phyloP scores from a whole-genome alignment of 805 yeast genomes.

The Hanseniaspora vineae region DNA sequence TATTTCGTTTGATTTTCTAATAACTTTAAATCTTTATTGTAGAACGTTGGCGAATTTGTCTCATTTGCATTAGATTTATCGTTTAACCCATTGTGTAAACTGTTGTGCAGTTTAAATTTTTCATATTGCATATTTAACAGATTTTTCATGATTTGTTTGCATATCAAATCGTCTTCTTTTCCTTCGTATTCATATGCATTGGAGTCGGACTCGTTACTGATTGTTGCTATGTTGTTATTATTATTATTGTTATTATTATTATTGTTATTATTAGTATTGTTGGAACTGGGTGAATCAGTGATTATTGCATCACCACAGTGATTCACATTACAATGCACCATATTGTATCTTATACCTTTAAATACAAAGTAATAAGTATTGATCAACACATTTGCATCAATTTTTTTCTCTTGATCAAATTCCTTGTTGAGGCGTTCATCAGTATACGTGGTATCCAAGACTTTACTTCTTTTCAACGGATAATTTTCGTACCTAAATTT shows the following conservation, averaged over 20 bases:
- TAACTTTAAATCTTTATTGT: too few relatives aligned
- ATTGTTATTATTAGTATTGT: too few relatives aligned
- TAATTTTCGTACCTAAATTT: conserved; percentile 20
- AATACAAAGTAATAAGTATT: conserved; percentile 16
- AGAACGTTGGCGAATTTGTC: too few relatives aligned
- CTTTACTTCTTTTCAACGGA: conserved; percentile 10
- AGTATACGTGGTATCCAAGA: conserved; percentile 7
- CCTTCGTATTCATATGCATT: conserved; percentile 1
- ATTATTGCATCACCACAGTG: too few relatives aligned
- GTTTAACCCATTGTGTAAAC: too few relatives aligned
- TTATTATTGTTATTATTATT: too few relatives aligned
- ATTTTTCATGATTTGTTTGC: conserved; percentile 18
- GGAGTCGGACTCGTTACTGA: conserved; percentile 8
- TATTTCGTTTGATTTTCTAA: too few relatives aligned
- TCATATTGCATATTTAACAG: conserved; percentile 18
- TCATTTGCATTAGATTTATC: too few relatives aligned
- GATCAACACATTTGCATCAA: conserved; percentile 5
- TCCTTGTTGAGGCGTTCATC: too few relatives aligned
- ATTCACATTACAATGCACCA: conserved; percentile 7
- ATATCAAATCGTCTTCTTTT: conserved; percentile 11
- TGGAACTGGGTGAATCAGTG: too few relatives aligned
- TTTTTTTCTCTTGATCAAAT: not conserved
- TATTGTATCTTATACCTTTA: conserved; percentile 10
- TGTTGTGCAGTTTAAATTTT: conserved; percentile 6
- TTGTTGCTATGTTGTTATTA: too few relatives aligned